Base-by-base conservation (phyloP, 1,284 basidiomycete species). In the Ustilago tritici region DNA sequence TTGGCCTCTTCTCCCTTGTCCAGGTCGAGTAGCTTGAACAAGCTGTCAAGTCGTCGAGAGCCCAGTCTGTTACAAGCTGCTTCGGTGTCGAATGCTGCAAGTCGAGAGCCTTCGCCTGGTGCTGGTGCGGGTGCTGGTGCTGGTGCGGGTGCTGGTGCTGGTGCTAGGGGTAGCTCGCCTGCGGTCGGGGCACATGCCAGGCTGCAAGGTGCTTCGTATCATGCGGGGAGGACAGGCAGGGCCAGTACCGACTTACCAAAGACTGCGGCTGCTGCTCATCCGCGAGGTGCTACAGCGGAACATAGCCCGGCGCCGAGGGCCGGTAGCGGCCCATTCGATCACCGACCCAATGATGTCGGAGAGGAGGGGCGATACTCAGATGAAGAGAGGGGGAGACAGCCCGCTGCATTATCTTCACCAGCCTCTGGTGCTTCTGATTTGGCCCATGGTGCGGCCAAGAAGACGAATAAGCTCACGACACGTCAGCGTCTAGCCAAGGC, bases 401-500 rank as follows among this genome's bases (percentile, higher is more conserved):
- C 17, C 5, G 12, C 52, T 1, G 38, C 47, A 14, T 31, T 55
- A 7, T 65, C 66, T 4, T 74, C 66, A 0, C 56, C 71, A 11
- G 56, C 47, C 12, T 54, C 66, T 12, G 59, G 32, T n/a, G 35
- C 52, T 17, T 68, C 71, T 4, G 71, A 74, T 35, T 9, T 40
- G 17, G 41, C 53, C 5, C 31, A 17, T 15, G 57, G 36, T 34
- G 41, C 43, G 23, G 10, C 56, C 8, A 76, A 70, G 60, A 72
- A 71, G 56, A 46, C 52, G 5, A 28, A 54, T 4, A 78, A 78
- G 58, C 64, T 78, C 19, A 75, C 76, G 8, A 78, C 76, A 3
- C 65, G 76, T 6, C 72, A 75, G 49, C 68, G 76, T 34, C 58
- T 78, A 0, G 72, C 76, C 17, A 78, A 78, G 50, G 76, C 76